Evolutionary conservation across 2,329 filamentous ascomycete species (phyloP), one percentile per base, ranked within the genome.

Genomic region (Aureobasidium sp.): DNA sequence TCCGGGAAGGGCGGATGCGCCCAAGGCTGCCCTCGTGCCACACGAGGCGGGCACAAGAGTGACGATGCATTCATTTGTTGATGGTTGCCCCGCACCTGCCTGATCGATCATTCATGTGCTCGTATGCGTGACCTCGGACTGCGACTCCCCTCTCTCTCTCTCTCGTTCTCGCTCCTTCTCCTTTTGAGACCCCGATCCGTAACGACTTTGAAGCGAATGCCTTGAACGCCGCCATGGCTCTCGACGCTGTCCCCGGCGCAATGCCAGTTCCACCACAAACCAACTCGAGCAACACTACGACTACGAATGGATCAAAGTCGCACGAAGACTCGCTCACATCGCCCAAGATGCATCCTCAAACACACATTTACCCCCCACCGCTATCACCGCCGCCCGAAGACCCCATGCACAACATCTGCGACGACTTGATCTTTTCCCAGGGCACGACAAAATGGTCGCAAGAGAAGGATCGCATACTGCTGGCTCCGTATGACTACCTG

Each of bases 401-500:
- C 55, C 55, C 55, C 23, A 58, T 58, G 55, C 55, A 49, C 31
- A 58, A 58, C 55, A 58, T 69, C 50, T 66, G 64, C 33, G 62
- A 67, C 40, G 69, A 69, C 49, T 67, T 77, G 61, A 76, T 78
- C 61, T 71, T 74, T 62, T 46, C 43, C 6, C 71, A 71, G n/a
- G 71, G 73, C 53, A 66, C 69, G 37, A 66, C 66, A 61, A 78
- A 80, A 19, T 94, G 89, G 89, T 84, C 82, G 7, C 73, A 78
- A 1, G 82, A 88, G 67, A 93, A 94, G 76, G 89, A 94, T 72
- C 84, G 83, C 71, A 85, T 93, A 63, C 77, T 95, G 57, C 78
- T 86, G 50, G 90, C 86, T 0, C 90, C 90, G 0, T 95, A 85
- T 68, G 86, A 93, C 69, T 95, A 95, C 72, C 80, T 94, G 63